A percentile compares a stretch with the other conserved stretches of the same genome.
Evolutionary conservation across 108 stramenopile species (phyloP).

Genomic region (Cyclotella sp.): DNA sequence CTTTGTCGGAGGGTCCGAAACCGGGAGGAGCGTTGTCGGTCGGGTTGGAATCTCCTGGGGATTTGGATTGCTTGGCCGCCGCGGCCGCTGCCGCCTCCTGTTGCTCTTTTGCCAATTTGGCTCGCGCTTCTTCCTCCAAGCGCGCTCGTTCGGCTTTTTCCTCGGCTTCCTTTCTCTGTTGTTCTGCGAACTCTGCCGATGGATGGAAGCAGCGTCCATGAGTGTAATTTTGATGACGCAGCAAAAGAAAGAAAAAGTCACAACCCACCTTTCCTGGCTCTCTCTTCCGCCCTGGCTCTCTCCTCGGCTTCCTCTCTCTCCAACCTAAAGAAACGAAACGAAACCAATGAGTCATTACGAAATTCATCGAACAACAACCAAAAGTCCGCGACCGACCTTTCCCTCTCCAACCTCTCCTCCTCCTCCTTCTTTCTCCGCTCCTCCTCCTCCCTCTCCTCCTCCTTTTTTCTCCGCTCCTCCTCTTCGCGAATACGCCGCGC

Average conservation of each 20-base stretch:
- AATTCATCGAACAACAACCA: not conserved
- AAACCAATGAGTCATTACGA: not conserved
- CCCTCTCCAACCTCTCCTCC: slow-evolving; percentile 27
- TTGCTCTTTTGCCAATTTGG: slow-evolving; percentile 20
- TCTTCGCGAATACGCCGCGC: slow-evolving; percentile 22
- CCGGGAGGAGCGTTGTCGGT: slow-evolving; percentile 1
- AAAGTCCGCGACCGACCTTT: not conserved
- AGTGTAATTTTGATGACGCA: not conserved
- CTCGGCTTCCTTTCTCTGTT: slow-evolving; percentile 33
- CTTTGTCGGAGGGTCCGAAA: not conserved
- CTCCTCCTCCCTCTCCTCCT: slow-evolving; percentile 39
- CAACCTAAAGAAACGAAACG: slow-evolving; percentile 2
- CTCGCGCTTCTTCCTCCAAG: slow-evolving; percentile 35
- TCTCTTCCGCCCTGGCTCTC: slow-evolving; percentile 36
- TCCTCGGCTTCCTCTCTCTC: slow-evolving; percentile 30
- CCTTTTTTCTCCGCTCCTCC: slow-evolving; percentile 29
- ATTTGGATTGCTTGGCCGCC: not conserved
- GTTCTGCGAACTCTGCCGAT: slow-evolving; percentile 36
- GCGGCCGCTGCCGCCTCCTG: slow-evolving; percentile 2
- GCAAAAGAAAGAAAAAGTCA: not conserved
- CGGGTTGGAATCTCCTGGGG: slow-evolving; percentile 1
- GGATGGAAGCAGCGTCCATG: not conserved
- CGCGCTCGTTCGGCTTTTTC: slow-evolving; percentile 30
- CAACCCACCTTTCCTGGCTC: not conserved
- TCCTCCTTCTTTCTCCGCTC: slow-evolving; percentile 26